Evolutionary conservation across 2,329 filamentous ascomycete genomes (phyloP), one percentile per base, ranked within the genome.

Genomic region (Pseudocercospora fuligena): DNA sequence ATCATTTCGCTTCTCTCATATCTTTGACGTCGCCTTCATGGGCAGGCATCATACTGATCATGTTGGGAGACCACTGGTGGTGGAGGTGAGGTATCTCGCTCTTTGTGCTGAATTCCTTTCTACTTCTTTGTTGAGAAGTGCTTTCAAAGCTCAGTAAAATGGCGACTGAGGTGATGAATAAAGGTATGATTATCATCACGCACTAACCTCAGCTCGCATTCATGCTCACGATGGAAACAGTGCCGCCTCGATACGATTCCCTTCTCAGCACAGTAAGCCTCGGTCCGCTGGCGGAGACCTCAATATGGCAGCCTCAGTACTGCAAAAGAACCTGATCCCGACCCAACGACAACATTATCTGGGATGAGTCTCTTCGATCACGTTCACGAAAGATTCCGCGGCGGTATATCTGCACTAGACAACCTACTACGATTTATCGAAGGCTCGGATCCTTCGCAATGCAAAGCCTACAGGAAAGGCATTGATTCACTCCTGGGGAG

Each of bases 381-480:
- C 5, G 61, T 67, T 16, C 69, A 65, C 21, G 53, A 53, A 23
- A 65, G 56, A 8, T 71, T 69, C 40, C 60, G 60, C 25, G 57
- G 36, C 40, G 65, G 69, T 23, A 63, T 71, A 19, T 63, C 56
- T 1, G 65, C 64, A 19, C 62, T 71, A 29, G 67, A 69, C 27
- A 68, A 68, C 21, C 56, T 69, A 5, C 56, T 68, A 6, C 61
- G 65, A 21, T 68, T 61, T 43, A 61, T 69, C 61, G 61, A 69
- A 54, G 21, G 53, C n/a, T 56, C 54, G 2, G 65, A 64, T 2
- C 49, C 65, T 11, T 27, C 61, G n/a, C 57, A 51, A 29, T 64
- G 65, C 56, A 64, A 65, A 54, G 57, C 27, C 2, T 64, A 63
- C 36, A 59, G 56, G 43, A 49, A 31, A 46, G 65, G 66, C 11